A percentile compares a stretch with the other conserved stretches of the same genome.
phyloP scores from a whole-genome alignment of 2,329 filamentous ascomycete species.

The Stenocarpella maydis region DNA sequence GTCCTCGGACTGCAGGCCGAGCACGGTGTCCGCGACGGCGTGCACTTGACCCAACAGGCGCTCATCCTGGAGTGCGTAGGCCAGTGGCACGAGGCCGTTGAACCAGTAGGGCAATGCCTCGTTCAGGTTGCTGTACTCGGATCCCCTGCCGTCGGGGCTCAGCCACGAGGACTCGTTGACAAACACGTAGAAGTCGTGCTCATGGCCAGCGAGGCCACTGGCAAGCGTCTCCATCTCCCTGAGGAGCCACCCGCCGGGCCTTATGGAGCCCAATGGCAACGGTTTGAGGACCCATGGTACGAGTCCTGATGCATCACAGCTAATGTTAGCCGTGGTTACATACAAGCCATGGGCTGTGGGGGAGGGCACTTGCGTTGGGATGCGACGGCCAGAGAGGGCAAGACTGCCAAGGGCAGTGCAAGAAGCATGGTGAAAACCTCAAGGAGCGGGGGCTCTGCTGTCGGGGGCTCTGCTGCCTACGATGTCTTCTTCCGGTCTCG shows the following conservation, averaged over 20 bases:
- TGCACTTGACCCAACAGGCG: constrained; percentile 57
- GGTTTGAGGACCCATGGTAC: not conserved
- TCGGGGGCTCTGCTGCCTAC: not conserved
- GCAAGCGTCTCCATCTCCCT: constrained; percentile 40
- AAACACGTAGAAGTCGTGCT: constrained; percentile 62
- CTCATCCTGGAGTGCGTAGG: constrained; percentile 57
- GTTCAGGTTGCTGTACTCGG: constrained; percentile 63
- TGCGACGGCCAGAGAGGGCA: not conserved
- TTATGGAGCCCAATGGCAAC: not conserved
- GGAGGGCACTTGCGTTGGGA: not conserved
- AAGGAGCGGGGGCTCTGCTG: not conserved
- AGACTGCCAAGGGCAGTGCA: not conserved
- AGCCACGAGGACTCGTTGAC: constrained; percentile 60
- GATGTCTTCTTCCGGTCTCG: not conserved
- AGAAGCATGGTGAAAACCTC: not conserved
- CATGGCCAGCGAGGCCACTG: constrained; percentile 60
- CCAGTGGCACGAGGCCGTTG: constrained; percentile 65
- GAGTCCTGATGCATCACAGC: not conserved
- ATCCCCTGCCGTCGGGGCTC: constrained; percentile 48
- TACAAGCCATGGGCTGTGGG: not conserved
- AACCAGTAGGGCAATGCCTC: constrained; percentile 69
- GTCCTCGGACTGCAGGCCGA: constrained; percentile 52
- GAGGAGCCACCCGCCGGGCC: not conserved
- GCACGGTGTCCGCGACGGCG: constrained; percentile 50
- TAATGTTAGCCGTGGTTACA: not conserved